A percentile compares a stretch with the other conserved stretches of the same genome.
Conservation (phyloP, 192 early-diverging fungal genomes). For the Glomus cerebriforme region DNA sequence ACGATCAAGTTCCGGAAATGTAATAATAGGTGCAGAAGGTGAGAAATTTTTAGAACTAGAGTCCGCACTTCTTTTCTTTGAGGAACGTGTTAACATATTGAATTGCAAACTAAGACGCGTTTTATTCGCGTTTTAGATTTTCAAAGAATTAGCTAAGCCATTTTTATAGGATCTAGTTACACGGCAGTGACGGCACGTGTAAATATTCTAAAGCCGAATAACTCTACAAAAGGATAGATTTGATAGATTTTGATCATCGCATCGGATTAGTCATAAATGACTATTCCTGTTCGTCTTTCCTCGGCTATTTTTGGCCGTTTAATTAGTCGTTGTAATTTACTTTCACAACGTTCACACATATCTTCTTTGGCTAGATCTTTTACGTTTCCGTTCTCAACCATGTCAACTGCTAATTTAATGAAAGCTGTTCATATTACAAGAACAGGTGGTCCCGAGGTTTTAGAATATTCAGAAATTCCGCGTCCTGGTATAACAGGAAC, state of each 20-base stretch:
- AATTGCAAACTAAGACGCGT: background rate
- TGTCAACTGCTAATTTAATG: conserved; percentile 27
- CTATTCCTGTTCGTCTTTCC: background rate
- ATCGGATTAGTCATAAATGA: background rate
- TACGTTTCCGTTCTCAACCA: background rate
- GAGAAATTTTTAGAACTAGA: background rate
- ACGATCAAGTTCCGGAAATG: background rate
- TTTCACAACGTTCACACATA: background rate
- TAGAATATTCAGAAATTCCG: conserved; percentile 50
- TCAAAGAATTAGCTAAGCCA: too few species aligned
- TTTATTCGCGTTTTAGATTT: background rate
- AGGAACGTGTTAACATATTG: conserved; percentile 9
- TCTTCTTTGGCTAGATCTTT: background rate
- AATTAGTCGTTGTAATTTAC: background rate
- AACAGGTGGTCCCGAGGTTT: conserved; percentile 60
- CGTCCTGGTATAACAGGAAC: conserved; percentile 25
- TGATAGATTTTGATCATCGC: background rate
- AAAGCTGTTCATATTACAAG: conserved; percentile 51
- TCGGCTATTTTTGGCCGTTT: background rate
- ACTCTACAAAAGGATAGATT: background rate
- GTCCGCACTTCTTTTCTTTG: background rate
- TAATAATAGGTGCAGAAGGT: background rate
- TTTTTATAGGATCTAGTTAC: too few species aligned
- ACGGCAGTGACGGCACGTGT: too few species aligned
- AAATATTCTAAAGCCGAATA: too few species aligned